These are phyloP conservation scores for Petrea volubilis DNA, from an alignment of 257 asterid genomes.

Conservation along the genomic window DNA sequence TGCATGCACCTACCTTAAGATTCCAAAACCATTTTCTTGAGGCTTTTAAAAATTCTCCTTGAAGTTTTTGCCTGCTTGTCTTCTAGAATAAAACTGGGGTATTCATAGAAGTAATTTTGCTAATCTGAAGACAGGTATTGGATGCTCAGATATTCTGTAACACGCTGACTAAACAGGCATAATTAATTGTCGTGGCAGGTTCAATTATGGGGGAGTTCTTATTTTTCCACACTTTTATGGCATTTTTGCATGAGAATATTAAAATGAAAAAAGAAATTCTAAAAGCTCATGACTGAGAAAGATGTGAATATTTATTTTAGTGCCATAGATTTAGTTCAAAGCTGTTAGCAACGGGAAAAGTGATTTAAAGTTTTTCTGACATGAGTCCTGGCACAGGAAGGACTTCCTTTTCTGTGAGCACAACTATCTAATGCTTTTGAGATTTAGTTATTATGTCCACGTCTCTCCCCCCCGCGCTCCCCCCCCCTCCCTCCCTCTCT, in stretches of 20 bases:
- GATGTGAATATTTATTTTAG: neutral
- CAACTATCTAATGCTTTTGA: too few species aligned
- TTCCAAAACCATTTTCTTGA: neutral
- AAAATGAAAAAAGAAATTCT: neutral
- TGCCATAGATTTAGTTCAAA: neutral
- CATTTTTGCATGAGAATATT: neutral
- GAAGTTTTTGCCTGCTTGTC: constrained; percentile 1
- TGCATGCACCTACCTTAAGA: neutral
- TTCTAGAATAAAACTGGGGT: constrained; percentile 1
- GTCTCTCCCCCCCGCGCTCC: too few species aligned
- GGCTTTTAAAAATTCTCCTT: neutral
- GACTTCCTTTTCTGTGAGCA: neutral
- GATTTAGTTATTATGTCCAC: too few species aligned
- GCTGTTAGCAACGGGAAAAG: constrained; percentile 9
- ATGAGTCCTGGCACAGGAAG: constrained; percentile 1
- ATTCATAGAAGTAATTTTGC: neutral
- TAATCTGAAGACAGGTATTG: neutral
- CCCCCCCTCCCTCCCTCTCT: too few species aligned
- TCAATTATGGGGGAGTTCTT: neutral
- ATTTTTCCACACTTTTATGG: neutral
- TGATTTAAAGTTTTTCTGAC: constrained; percentile 1
- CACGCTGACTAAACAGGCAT: neutral
- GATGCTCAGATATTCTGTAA: constrained; percentile 3
- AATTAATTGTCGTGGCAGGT: neutral
- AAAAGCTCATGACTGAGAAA: constrained; percentile 1